phyloP scores from a whole-genome alignment of 805 yeast species.

The Priceomyces melissophilus region DNA sequence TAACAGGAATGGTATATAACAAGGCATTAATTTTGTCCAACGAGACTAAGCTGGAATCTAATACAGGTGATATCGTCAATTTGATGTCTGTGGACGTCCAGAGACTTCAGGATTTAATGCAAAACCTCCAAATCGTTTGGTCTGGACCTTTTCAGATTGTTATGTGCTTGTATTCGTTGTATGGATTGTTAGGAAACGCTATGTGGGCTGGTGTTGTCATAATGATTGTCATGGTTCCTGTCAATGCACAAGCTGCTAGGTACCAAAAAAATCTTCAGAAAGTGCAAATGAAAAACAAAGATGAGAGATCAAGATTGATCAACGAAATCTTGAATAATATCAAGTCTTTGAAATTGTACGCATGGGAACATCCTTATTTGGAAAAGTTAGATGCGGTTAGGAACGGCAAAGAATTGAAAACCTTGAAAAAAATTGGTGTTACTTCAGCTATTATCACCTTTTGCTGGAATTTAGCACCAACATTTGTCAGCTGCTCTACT shows the following conservation, averaged over 20 bases:
- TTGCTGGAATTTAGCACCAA: conserved; percentile 84
- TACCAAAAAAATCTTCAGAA: conserved; percentile 72
- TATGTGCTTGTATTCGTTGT: conserved; percentile 69
- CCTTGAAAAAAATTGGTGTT: conserved; percentile 69
- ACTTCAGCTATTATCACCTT: conserved; percentile 68
- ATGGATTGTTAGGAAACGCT: conserved; percentile 74
- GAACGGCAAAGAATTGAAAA: conserved; percentile 79
- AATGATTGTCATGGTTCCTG: conserved; percentile 73
- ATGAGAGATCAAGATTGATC: conserved; percentile 84
- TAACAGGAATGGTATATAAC: conserved; percentile 64
- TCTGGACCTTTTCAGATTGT: conserved; percentile 89
- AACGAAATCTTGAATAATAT: conserved; percentile 88
- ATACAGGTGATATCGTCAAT: conserved; percentile 92
- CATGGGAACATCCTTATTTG: conserved; percentile 90
- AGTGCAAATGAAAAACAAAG: conserved; percentile 84
- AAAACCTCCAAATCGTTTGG: conserved; percentile 78
- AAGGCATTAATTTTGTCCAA: conserved; percentile 67
- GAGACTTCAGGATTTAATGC: conserved; percentile 78
- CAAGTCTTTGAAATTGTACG: conserved; percentile 88
- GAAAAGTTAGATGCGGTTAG: conserved; percentile 74
- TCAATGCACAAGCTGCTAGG: conserved; percentile 68
- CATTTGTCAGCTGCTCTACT: conserved; percentile 83
- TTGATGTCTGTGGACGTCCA: conserved; percentile 93
- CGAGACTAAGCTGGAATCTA: conserved; percentile 65
- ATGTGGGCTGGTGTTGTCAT: conserved; percentile 95